A percentile compares a stretch with the other conserved stretches of the same genome.
These are phyloP conservation scores for Tolypocladium tropicale DNA, from an alignment of 2,329 filamentous ascomycete genomes.

Conservation along the genomic window DNA sequence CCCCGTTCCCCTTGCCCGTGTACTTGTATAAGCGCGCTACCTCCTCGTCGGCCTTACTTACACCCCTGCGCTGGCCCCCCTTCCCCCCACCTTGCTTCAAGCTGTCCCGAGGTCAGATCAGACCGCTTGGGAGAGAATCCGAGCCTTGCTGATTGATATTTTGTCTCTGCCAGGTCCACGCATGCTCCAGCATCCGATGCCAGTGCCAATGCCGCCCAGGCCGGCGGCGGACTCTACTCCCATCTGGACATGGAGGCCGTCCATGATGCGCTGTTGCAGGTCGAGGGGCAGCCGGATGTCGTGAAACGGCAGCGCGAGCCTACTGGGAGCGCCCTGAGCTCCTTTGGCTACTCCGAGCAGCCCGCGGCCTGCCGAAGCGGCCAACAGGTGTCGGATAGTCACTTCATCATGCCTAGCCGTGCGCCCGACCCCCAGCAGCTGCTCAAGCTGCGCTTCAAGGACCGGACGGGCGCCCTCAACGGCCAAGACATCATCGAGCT, in stretches of 20 bases:
- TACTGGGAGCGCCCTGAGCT: neutral
- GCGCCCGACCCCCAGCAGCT: constrained; percentile 7
- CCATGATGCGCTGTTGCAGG: constrained; percentile 21
- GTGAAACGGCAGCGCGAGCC: neutral
- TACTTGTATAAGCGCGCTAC: neutral
- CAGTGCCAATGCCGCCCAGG: constrained; percentile 5
- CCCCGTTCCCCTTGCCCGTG: neutral
- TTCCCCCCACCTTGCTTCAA: neutral
- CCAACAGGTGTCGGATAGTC: neutral
- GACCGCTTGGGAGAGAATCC: neutral
- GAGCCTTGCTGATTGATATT: neutral
- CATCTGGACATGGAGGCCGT: constrained; percentile 25
- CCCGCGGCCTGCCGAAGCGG: neutral
- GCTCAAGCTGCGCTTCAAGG: constrained; percentile 14
- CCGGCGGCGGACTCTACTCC: constrained; percentile 18
- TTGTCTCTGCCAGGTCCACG: neutral
- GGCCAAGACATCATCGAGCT: constrained; percentile 17
- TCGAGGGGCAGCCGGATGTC: constrained; percentile 13
- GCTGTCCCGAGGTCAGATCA: neutral
- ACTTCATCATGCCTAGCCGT: constrained; percentile 5
- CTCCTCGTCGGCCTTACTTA: neutral
- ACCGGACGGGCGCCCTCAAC: constrained; percentile 13
- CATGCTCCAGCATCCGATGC: constrained; percentile 8
- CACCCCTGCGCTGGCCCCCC: neutral
- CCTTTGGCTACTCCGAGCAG: neutral